Percentiles rank a stretch among this genome's conserved stretches.
phyloP scores from a whole-genome alignment of 202 grass and related monocot genomes.

The Bolboschoenoplectus hybrid region DNA sequence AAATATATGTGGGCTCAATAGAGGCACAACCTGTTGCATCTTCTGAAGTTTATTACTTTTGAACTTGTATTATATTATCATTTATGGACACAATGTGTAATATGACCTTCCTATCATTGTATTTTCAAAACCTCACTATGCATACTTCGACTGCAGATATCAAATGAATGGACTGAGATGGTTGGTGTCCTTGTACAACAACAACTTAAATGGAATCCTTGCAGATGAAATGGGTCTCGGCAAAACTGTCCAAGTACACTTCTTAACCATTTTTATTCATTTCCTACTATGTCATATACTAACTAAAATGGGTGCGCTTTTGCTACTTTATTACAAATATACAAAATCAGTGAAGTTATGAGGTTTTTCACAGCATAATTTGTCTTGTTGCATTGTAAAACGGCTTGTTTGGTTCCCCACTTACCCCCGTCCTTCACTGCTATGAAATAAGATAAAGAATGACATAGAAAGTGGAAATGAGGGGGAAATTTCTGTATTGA shows the following conservation, averaged over 20 bases:
- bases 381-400: conserved; percentile 11
- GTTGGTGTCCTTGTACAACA: conserved; percentile 97
- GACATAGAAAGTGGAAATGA: not conserved
- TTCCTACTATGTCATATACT: conserved; percentile 41
- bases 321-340: not conserved
- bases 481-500: not conserved
- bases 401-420: not conserved
- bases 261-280: conserved; percentile 36
- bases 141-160: conserved; percentile 59
- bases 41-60: not conserved
- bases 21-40: not conserved
- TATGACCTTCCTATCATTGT: not conserved
- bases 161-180: conserved; percentile 98
- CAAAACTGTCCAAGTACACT: conserved; percentile 95
- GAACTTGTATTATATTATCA: conserved; percentile 25
- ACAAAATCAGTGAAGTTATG: not conserved
- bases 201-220: conserved; percentile 96
- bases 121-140: conserved; percentile 21
- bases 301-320: conserved; percentile 11
- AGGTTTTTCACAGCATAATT: conserved; percentile 27
- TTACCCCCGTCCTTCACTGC: not conserved
- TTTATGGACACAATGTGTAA: not conserved
- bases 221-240: conserved; percentile 99
- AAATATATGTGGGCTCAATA: conserved; percentile 4
- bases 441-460: not conserved